Percentiles rank a stretch among this genome's conserved stretches.
phyloP scores from a whole-genome alignment of 441 rosid species.

The Viola pubescens region DNA sequence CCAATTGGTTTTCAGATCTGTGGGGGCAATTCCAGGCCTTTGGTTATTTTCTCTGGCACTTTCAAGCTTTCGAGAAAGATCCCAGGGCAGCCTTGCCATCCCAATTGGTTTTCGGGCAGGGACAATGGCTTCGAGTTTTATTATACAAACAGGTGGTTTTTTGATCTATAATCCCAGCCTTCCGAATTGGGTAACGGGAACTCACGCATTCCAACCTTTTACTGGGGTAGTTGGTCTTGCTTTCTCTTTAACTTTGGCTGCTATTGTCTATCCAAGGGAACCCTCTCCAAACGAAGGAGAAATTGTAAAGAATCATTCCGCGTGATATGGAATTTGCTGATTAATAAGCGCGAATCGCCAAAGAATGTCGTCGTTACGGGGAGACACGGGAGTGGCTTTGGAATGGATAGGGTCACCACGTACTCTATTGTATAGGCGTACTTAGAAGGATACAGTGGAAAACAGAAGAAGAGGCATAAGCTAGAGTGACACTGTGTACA shows the following conservation, averaged over 20 bases:
- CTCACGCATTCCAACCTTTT: conserved; percentile 69
- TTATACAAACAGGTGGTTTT: conserved; percentile 63
- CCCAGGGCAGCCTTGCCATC: conserved; percentile 56
- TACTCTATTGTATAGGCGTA: not conserved
- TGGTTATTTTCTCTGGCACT: conserved; percentile 78
- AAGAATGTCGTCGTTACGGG: not conserved
- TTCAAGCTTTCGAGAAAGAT: conserved; percentile 58
- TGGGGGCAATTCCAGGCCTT: conserved; percentile 61
- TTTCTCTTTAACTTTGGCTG: conserved; percentile 46
- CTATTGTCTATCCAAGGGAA: conserved; percentile 52
- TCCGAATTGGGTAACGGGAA: conserved; percentile 61
- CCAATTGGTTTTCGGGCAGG: conserved; percentile 78
- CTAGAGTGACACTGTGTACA: no score
- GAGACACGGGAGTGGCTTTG: not conserved
- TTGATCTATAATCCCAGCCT: conserved; percentile 35
- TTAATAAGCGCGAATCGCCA: not conserved
- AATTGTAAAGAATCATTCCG: conserved; percentile 9
- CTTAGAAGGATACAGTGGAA: not conserved
- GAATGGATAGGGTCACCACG: not conserved
- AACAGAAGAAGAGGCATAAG: not conserved
- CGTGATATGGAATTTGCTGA: not conserved
- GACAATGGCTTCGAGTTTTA: conserved; percentile 54
- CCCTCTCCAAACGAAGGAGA: conserved; percentile 16
- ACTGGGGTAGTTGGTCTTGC: conserved; percentile 73
- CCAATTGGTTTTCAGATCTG: conserved; percentile 46